Percentiles rank a stretch among this genome's conserved stretches.
phyloP scores from a whole-genome alignment of 2,329 filamentous ascomycete genomes.

The Bipolaris zeicola region DNA sequence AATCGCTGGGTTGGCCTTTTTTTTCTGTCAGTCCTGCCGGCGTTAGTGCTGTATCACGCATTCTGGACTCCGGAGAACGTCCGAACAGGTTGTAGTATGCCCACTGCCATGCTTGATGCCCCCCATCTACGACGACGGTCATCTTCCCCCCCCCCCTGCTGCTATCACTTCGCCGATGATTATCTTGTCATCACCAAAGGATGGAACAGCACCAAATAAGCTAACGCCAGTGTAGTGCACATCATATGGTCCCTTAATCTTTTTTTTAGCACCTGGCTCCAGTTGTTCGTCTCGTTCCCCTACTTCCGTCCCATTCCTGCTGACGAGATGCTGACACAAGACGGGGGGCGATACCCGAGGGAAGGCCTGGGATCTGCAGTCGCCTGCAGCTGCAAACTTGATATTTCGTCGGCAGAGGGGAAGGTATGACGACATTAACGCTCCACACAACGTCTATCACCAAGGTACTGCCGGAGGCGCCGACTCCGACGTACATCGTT shows the following conservation, averaged over 20 bases:
- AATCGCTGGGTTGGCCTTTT: slow-evolving; percentile 7
- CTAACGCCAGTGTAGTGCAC: slow-evolving; percentile 2
- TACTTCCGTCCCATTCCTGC: background rate
- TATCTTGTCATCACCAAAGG: slow-evolving; percentile 3
- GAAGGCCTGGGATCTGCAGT: slow-evolving; percentile 9
- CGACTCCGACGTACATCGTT: background rate
- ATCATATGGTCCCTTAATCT: slow-evolving; percentile 11
- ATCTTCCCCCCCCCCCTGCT: background rate
- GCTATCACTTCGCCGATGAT: slow-evolving; percentile 7
- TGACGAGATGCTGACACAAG: slow-evolving; percentile 2
- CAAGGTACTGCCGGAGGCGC: background rate
- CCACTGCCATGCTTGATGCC: slow-evolving; percentile 1
- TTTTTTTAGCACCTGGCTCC: background rate
- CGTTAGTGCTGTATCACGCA: slow-evolving; percentile 1
- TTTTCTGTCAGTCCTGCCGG: slow-evolving; percentile 13
- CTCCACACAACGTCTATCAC: slow-evolving; percentile 15
- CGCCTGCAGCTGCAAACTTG: slow-evolving; percentile 7
- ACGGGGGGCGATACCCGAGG: slow-evolving; percentile 9
- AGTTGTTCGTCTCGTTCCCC: background rate
- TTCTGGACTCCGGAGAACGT: slow-evolving; percentile 4
- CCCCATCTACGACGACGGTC: slow-evolving; percentile 1
- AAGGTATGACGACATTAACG: slow-evolving; percentile 17
- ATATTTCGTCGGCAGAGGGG: slow-evolving; percentile 5
- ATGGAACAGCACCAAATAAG: background rate
- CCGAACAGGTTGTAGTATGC: slow-evolving; percentile 1